Percentiles rank a stretch among this genome's conserved stretches.
phyloP scores from a whole-genome alignment of 2,329 filamentous ascomycete genomes.

The Verticillium zaregamsianum region DNA sequence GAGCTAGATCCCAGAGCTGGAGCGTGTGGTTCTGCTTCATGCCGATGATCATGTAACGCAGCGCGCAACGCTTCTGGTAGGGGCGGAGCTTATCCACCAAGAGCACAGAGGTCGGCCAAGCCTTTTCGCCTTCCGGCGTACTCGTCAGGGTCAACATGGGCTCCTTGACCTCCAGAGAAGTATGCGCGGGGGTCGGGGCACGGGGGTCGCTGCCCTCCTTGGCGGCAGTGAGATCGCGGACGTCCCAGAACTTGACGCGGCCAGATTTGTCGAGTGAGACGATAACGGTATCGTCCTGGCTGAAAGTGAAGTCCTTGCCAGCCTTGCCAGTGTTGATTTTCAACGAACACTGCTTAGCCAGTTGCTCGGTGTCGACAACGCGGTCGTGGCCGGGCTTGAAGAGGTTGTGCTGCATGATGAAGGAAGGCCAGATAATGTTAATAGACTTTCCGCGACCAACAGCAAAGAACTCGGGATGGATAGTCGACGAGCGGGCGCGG shows the following conservation, averaged over 20 bases:
- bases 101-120: conserved; percentile 93
- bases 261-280: conserved; percentile 96
- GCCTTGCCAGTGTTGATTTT: conserved; percentile 97
- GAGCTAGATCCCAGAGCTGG: conserved; percentile 95
- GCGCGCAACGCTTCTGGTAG: conserved; percentile 82
- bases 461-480: conserved; percentile 89
- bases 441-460: conserved; percentile 96
- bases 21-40: conserved; percentile 99
- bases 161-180: conserved; percentile 72
- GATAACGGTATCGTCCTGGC: conserved; percentile 90
- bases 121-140: conserved; percentile 84
- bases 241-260: conserved; percentile 97
- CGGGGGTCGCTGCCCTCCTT: conserved; percentile 47
- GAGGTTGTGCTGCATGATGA: conserved; percentile 58
- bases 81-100: conserved; percentile 95
- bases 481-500: conserved; percentile 82
- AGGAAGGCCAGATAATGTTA: conserved; percentile 73
- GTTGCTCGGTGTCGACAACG: conserved; percentile 80
- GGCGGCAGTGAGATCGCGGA: conserved; percentile 66
- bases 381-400: conserved; percentile 62
- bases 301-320: conserved; percentile 97
- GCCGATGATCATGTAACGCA: conserved; percentile 93
- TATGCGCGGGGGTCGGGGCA: conserved; percentile 48
- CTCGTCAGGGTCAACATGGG: conserved; percentile 84
- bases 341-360: conserved; percentile 79